These are phyloP conservation scores for Beauveria bassiana DNA, from an alignment of 2,329 filamentous ascomycete genomes.

Conservation along the genomic window DNA sequence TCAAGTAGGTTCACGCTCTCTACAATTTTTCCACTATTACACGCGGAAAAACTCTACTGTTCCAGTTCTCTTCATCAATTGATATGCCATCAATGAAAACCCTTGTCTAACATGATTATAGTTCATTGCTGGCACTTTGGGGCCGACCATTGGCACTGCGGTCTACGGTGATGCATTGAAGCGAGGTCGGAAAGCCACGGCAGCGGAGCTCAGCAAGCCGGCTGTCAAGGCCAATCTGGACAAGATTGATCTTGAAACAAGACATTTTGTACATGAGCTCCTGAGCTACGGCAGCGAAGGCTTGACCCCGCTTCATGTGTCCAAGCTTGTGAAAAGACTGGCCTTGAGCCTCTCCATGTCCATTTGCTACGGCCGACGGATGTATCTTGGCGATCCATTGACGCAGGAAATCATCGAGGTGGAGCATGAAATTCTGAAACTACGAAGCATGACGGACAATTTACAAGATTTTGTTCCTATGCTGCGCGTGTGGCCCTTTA, in stretches of 20 bases:
- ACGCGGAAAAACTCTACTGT: too few relatives aligned
- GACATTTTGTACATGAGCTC: constrained; percentile 3
- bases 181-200: not conserved
- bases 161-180: constrained; percentile 5
- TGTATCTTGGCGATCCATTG: not conserved
- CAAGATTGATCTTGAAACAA: constrained; percentile 2
- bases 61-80: not conserved
- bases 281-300: not conserved
- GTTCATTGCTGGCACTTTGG: constrained; percentile 3
- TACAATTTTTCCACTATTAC: too few relatives aligned
- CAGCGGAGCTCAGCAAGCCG: constrained; percentile 5
- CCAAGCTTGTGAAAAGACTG: not conserved
- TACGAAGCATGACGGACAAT: constrained; percentile 7
- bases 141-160: not conserved
- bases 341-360: constrained; percentile 1
- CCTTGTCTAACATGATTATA: not conserved
- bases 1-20: not conserved
- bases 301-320: not conserved
- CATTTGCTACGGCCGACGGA: constrained; percentile 7
- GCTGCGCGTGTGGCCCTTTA: not conserved
- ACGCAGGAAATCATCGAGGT: constrained; percentile 4
- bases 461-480: constrained; percentile 2
- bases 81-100: not conserved
- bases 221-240: constrained; percentile 2
- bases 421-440: constrained; percentile 1